Base-by-base conservation (phyloP, 768 basidiomycete species). In the Trametes cubensis region DNA sequence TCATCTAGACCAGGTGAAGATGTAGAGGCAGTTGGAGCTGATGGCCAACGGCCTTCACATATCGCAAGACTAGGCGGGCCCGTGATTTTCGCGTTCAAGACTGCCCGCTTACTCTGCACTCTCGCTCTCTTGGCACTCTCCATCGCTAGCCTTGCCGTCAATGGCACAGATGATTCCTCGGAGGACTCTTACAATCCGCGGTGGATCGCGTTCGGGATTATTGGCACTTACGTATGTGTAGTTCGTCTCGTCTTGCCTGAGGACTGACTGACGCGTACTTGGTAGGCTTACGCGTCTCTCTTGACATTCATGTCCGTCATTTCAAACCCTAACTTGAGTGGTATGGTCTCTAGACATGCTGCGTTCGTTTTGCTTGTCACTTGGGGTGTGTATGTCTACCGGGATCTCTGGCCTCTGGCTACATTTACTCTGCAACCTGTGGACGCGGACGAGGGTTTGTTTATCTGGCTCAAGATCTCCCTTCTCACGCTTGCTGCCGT, bases 371-470 rank as follows among this genome's bases (percentile, higher is more conserved):
- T 88, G 11, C 67, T 84, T 18, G 72, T 75, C 26, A 75, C 75
- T 5, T 82, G 83, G 69, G 65, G 66, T 11, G 76, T 85, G 8
- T 88, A 80, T 66, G 72, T 74, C 38, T 86, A 85, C 66, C 80
- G 87, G n/a, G 81, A 85, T 67, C 52, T 89, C 7, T 86, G 78
- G 70, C 88, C 88, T 14, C 67, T 88, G 10, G 73, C 79, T 17
- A 88, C 85, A 0, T 87, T 77, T 71, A 77, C 76, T n/a, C 72
- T 78, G 23, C 39, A 57, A 15, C 84, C 86, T 7, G 62, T 74
- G n/a, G 88, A 90, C 65, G 66, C 70, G 2, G 68, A 69, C 1
- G 83, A 83, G 65, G 81, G 84, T 7, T 61, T 70, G 52, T 60
- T 84, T 38, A 70, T 87, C 20, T 89, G 87, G 87, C 71, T 73